phyloP scores from a whole-genome alignment of 495 filamentous ascomycete species.

The Mytilinidion resinicola region DNA sequence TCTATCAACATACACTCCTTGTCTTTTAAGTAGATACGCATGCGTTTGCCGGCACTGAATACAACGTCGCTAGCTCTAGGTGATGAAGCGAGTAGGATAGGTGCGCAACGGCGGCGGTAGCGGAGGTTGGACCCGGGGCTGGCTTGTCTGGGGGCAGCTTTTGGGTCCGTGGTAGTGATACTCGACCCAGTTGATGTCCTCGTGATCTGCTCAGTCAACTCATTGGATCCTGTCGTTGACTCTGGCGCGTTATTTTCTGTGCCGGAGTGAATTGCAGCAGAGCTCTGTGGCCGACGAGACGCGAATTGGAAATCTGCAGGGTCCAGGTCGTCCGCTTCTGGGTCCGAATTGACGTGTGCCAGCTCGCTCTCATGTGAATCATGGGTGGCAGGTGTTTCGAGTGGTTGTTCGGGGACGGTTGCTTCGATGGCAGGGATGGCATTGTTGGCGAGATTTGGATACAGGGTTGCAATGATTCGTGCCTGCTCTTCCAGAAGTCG shows the following conservation, averaged over 20 bases:
- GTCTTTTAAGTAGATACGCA: conserved; percentile 34
- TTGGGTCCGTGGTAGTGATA: conserved; percentile 13
- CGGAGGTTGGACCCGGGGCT: conserved; percentile 28
- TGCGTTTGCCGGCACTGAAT: conserved; percentile 31
- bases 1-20: conserved; percentile 19
- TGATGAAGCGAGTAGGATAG: conserved; percentile 29
- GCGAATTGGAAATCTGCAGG: conserved; percentile 26
- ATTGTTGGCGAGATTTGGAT: conserved; percentile 19
- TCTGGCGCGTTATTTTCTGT: not conserved
- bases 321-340: conserved; percentile 26
- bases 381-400: not conserved
- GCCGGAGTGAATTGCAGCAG: not conserved
- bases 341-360: conserved; percentile 9
- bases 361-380: not conserved
- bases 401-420: not conserved
- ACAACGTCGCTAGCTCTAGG: conserved; percentile 34
- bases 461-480: conserved; percentile 24
- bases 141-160: conserved; percentile 25
- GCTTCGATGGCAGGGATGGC: not conserved
- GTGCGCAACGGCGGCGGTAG: conserved; percentile 36
- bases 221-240: conserved; percentile 5
- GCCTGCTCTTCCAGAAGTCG: conserved; percentile 28
- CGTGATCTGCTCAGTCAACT: conserved; percentile 9
- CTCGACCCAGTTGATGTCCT: conserved; percentile 14
- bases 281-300: conserved; percentile 6